These are phyloP conservation scores for Kandelia obovata DNA, from an alignment of 345 rosid genomes.

Conservation along the genomic window DNA sequence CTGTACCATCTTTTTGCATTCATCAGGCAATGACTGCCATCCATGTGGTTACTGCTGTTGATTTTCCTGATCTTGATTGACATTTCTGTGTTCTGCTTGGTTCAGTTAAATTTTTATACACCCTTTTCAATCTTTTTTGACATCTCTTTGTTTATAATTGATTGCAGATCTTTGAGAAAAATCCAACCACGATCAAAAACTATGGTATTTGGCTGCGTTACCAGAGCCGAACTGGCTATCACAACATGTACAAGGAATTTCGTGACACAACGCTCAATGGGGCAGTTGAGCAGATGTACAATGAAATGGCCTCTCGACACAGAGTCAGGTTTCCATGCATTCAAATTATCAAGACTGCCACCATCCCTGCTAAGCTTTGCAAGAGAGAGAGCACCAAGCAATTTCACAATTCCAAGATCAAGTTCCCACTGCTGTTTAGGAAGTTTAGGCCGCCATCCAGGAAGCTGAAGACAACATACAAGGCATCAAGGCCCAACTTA, in stretches of 20 bases:
- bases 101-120: too few species aligned
- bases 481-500: slow-evolving; percentile 67
- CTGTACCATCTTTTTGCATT: too few species aligned
- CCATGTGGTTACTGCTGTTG: too few species aligned
- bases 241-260: slow-evolving; percentile 69
- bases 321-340: slow-evolving; percentile 61
- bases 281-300: slow-evolving; percentile 63
- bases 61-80: too few species aligned
- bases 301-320: slow-evolving; percentile 61
- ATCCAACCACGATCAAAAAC: slow-evolving; percentile 56
- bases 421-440: slow-evolving; percentile 60
- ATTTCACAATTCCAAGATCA: slow-evolving; percentile 58
- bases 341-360: slow-evolving; percentile 65
- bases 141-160: background rate
- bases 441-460: slow-evolving; percentile 61
- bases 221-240: slow-evolving; percentile 63
- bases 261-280: slow-evolving; percentile 56
- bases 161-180: slow-evolving; percentile 54
- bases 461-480: slow-evolving; percentile 62
- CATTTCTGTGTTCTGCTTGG: too few species aligned
- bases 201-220: slow-evolving; percentile 57
- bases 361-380: slow-evolving; percentile 58
- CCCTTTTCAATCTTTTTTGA: background rate
- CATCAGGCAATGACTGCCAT: too few species aligned
- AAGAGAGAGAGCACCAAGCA: slow-evolving; percentile 64